Base-by-base conservation (phyloP, 805 yeast species). In the Wickerhamomyces hampshirensis region DNA sequence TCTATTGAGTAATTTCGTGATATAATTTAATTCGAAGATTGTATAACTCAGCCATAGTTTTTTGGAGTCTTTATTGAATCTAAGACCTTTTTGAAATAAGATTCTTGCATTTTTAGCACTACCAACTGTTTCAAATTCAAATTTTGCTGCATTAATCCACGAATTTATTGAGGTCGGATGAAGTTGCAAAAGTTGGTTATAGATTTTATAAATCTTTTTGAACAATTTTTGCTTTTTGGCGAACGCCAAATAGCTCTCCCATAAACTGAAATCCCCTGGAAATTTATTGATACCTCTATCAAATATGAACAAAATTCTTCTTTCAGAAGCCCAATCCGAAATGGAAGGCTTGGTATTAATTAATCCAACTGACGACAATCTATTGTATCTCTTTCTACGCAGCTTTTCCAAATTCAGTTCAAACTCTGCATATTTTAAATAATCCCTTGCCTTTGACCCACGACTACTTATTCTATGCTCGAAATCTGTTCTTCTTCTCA, bases 81-180 rank as follows among this genome's bases (percentile, higher is more conserved):
- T 71, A 28, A 93, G 67, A 23, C 83, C 95, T 47, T 84, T 76
- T 59, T 89, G 96, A 59, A 88, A 78, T 18, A 93, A 69, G 8
- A 77, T 76, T 59, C 99, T 74, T 16, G 97, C 89, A 31, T 95
- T 89, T 54, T 82, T 79, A 30, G 95, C 85, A 50, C 88, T 84
- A 28, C 91, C 84, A 59, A 93, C 87, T 19, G 74, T 75, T 49
- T 91, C 96, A 51, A 85, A 81, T 62, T 93, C 98, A 61, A 86
- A 87, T 55, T 85, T 85, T 21, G 97, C 96, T 17, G 96, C 97
- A 51, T 86, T 75, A 29, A 93, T 75, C 98, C 98, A 93, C 13
- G 91, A 84, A 49, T 81, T 84, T 3, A 87, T 75, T 53, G 89
- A 84, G 29, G 84, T 73, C n/a, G 98, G 98, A 56, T 93, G 98